Percentiles rank a stretch among this genome's conserved stretches.
Conservation (phyloP, 106 monocot species). For the Dioscorea alata region DNA sequence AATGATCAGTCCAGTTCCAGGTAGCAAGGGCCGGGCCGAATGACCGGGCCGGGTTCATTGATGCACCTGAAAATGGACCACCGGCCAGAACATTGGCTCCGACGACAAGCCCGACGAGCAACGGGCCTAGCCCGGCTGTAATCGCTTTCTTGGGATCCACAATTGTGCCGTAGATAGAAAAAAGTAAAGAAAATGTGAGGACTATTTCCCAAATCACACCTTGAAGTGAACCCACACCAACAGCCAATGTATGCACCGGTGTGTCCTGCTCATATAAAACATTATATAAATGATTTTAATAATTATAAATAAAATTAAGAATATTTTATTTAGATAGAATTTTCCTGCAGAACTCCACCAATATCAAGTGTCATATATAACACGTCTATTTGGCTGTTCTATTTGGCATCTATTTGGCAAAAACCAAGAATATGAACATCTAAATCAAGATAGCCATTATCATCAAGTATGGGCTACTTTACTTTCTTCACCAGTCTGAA, state of each 20-base stretch:
- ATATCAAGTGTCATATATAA: too few relatives aligned
- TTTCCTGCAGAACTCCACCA: too few relatives aligned
- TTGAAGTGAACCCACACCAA: slow-evolving; percentile 43
- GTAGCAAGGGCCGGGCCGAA: slow-evolving; percentile 70
- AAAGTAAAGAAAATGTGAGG: slow-evolving; percentile 84
- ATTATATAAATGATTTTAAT: not conserved
- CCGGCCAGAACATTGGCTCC: slow-evolving; percentile 76
- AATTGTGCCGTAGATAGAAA: slow-evolving; percentile 69
- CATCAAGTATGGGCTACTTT: too few relatives aligned
- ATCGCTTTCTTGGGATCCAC: slow-evolving; percentile 58
- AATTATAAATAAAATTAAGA: not conserved
- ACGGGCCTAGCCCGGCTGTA: slow-evolving; percentile 36
- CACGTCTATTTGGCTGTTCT: too few relatives aligned
- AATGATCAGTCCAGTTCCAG: slow-evolving; percentile 66
- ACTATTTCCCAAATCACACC: slow-evolving; percentile 73
- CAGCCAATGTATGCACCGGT: slow-evolving; percentile 55
- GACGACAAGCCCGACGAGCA: slow-evolving; percentile 66
- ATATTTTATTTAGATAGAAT: not conserved
- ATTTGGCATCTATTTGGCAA: too few relatives aligned
- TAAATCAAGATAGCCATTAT: too few relatives aligned
- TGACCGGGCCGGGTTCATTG: slow-evolving; percentile 92
- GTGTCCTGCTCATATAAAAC: slow-evolving; percentile 27
- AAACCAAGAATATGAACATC: too few relatives aligned
- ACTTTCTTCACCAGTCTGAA: too few relatives aligned
- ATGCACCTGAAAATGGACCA: slow-evolving; percentile 71